These are phyloP conservation scores for Lachnellula cervina DNA, from an alignment of 2,329 filamentous ascomycete genomes.

Conservation along the genomic window DNA sequence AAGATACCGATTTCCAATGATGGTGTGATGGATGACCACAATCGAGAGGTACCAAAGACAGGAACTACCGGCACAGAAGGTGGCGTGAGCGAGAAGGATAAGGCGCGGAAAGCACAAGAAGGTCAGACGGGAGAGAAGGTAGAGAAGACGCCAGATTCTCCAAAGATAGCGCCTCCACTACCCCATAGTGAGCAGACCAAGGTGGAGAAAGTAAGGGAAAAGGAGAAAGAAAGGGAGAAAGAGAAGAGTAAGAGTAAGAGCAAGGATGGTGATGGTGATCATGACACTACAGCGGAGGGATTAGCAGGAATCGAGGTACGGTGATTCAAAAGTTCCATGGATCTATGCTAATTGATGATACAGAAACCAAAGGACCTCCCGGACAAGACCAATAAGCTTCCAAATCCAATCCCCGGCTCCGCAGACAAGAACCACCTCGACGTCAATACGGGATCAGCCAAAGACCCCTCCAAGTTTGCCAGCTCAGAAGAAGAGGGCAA, in stretches of 20 bases:
- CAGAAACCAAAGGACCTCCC: constrained; percentile 81
- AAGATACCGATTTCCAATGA: constrained; percentile 62
- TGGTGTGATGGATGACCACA: constrained; percentile 90
- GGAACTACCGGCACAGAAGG: constrained; percentile 86
- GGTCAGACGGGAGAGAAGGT: constrained; percentile 58
- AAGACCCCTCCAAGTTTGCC: constrained; percentile 32
- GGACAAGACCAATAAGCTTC: constrained; percentile 68
- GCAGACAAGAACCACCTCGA: constrained; percentile 61
- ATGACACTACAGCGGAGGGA: constrained; percentile 23
- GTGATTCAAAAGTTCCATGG: neutral
- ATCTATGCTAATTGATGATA: constrained; percentile 20
- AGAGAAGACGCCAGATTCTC: constrained; percentile 73
- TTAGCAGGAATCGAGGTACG: constrained; percentile 55
- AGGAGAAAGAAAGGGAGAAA: constrained; percentile 34
- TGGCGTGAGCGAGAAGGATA: constrained; percentile 82
- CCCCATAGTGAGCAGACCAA: constrained; percentile 77
- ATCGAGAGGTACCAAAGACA: constrained; percentile 69
- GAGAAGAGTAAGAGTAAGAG: constrained; percentile 23
- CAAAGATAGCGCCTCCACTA: constrained; percentile 78
- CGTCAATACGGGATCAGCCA: constrained; percentile 39
- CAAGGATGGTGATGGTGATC: constrained; percentile 32
- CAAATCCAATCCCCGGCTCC: constrained; percentile 63
- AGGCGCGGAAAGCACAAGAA: constrained; percentile 65
- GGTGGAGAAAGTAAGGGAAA: constrained; percentile 40
- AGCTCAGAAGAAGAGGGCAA: constrained; percentile 40